phyloP scores from a whole-genome alignment of 176 grass and related monocot species.

The Aegilops longissima region DNA sequence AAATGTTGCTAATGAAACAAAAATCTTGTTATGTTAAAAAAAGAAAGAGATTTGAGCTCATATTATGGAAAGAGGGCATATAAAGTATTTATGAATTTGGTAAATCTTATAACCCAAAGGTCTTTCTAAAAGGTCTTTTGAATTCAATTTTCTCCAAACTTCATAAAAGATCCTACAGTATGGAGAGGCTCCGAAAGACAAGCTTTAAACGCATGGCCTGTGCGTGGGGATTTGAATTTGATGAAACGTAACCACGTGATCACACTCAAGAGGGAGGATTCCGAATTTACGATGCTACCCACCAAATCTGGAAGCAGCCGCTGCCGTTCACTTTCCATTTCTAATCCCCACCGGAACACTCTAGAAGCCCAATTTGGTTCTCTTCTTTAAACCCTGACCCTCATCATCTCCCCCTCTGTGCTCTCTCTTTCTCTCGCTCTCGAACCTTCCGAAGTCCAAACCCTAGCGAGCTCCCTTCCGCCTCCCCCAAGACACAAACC shows the following conservation, averaged over 20 bases:
- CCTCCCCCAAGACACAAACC: conserved; percentile 1
- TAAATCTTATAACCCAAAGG: no score
- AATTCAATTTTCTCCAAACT: no score
- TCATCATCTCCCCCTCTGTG: conserved; percentile 16
- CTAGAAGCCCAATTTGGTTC: conserved; percentile 40
- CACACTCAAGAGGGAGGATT: neutral
- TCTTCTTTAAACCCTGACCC: conserved; percentile 42
- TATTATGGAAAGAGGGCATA: no score
- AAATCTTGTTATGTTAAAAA: no score
- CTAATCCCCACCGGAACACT: conserved; percentile 32
- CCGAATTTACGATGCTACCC: neutral
- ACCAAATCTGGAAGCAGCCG: neutral
- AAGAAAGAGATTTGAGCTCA: no score
- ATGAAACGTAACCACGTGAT: neutral
- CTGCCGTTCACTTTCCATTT: conserved; percentile 12
- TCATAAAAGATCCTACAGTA: no score
- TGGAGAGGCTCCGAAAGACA: no score
- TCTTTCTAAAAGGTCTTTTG: no score
- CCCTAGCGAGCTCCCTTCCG: conserved; percentile 31
- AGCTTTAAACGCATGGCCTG: no score
- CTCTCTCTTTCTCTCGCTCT: conserved; percentile 14
- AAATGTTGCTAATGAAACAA: no score
- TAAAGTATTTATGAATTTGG: no score
- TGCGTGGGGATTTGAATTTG: neutral
- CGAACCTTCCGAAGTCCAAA: conserved; percentile 42